Base-by-base conservation (phyloP, 768 basidiomycete species). In the Podaxis sp. region DNA sequence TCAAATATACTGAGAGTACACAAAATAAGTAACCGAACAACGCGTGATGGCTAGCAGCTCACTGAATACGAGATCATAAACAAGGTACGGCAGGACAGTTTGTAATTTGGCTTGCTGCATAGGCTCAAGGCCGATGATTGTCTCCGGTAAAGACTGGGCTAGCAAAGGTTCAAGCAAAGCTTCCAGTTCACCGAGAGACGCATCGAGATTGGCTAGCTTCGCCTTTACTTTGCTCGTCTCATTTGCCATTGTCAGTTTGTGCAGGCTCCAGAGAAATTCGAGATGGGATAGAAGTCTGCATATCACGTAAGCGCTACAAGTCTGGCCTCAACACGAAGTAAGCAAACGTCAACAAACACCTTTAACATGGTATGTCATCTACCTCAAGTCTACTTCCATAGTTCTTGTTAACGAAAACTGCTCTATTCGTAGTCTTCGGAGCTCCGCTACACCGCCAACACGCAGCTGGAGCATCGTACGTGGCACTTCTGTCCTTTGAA, bases 391-490 rank as follows among this genome's bases (percentile, higher is more conserved):
- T 10, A 10, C 33, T 10, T 33, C 33, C 33, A 20, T 17, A 10
- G 44, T 46, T 20, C 44, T 20, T 8, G 65, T 36, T 52, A 50
- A 50, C 49, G 26, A 26, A 13, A 8, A 11, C n/a, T 46, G n/a
- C 44, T 36, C 52, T 53, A 61, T 60, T 59, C 56, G 62, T 69
- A 93, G 91, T 91, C 91, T 56, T 95, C 93, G 44, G 96, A 99
- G 75, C 82, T 97, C 4, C 83, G 96, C 69, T 97, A 98, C 72
- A 98, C 96, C 0, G 95, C 94, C 15, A 99, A 96, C 73, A 96
- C 96, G 12, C 96, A 99, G 74, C 77, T 96, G 28, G 95, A 97
- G 75, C 95, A 97, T 76, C 78, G 96, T 96, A 70, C 75, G 94
- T 83, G 17, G 28, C 24, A 58, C 59, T 28, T 55, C 51, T 38